Evolutionary conservation across 2,329 filamentous ascomycete species (phyloP).

Genomic region (Trichoderma sp.): DNA sequence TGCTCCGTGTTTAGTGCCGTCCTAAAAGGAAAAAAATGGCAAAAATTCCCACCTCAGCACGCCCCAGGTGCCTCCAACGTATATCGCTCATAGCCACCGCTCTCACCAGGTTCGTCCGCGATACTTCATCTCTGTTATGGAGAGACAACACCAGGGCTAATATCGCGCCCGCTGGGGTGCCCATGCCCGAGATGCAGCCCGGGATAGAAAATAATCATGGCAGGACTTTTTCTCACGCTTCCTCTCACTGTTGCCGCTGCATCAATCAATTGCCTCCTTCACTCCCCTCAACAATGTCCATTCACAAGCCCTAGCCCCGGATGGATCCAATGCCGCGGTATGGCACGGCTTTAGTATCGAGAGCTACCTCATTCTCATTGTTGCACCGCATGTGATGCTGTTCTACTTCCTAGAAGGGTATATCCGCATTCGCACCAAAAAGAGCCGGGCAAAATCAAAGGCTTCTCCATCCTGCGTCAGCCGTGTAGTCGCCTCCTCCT

Average conservation of each 20-base stretch:
- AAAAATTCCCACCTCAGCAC: slow-evolving; percentile 18
- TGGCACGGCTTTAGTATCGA: neutral
- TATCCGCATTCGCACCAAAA: neutral
- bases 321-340: slow-evolving; percentile 7
- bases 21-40: neutral
- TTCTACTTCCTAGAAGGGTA: slow-evolving; percentile 13
- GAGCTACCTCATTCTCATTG: neutral
- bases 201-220: neutral
- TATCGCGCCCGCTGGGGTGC: slow-evolving; percentile 10
- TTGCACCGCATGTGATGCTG: slow-evolving; percentile 5
- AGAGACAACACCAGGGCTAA: slow-evolving; percentile 19
- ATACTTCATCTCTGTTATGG: slow-evolving; percentile 21
- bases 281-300: neutral
- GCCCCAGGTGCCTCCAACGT: slow-evolving; percentile 20
- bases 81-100: slow-evolving; percentile 23
- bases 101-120: slow-evolving; percentile 6
- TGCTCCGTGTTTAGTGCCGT: slow-evolving; percentile 15
- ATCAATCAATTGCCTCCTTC: slow-evolving; percentile 3
- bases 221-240: slow-evolving; percentile 2
- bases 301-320: slow-evolving; percentile 1
- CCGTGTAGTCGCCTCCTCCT: neutral
- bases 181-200: slow-evolving; percentile 2
- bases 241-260: neutral
- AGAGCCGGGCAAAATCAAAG: neutral
- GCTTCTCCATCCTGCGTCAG: neutral